Evolutionary conservation across 768 basidiomycete species (phyloP).

Genomic region (Agaricus sinodeliciosus): DNA sequence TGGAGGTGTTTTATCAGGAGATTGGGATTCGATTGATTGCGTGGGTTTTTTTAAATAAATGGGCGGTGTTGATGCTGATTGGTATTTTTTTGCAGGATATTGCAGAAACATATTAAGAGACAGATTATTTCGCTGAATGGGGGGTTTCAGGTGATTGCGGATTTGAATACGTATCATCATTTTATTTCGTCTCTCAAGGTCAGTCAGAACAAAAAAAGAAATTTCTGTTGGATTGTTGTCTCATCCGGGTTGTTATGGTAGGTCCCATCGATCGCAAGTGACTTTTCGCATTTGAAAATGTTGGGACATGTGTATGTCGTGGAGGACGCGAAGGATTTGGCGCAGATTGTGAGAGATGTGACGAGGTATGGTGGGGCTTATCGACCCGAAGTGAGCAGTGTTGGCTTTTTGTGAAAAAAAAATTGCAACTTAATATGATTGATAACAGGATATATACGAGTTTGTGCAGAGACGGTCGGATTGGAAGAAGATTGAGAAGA

Average conservation of each 20-base stretch:
- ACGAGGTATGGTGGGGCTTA: conserved; percentile 94
- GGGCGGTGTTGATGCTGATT: neutral
- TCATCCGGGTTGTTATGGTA: conserved; percentile 15
- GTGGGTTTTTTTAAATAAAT: conserved; percentile 36
- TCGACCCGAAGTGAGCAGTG: conserved; percentile 70
- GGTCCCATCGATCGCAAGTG: conserved; percentile 76
- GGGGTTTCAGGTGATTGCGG: conserved; percentile 94
- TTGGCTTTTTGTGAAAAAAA: neutral
- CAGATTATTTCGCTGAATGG: conserved; percentile 94
- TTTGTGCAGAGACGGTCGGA: conserved; percentile 92
- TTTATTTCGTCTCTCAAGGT: conserved; percentile 88
- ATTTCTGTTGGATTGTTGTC: too few relatives aligned
- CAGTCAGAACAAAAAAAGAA: too few relatives aligned
- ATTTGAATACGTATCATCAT: conserved; percentile 87
- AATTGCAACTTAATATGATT: neutral
- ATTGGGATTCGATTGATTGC: conserved; percentile 84
- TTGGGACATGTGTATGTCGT: conserved; percentile 95
- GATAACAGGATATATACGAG: conserved; percentile 79
- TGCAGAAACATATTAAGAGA: conserved; percentile 95
- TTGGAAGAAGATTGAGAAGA: conserved; percentile 98
- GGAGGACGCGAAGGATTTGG: conserved; percentile 92
- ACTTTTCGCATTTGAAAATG: conserved; percentile 96
- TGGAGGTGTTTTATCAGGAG: conserved; percentile 98
- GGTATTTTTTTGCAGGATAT: too few relatives aligned
- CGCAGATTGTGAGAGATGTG: conserved; percentile 92